phyloP scores from a whole-genome alignment of 2,329 filamentous ascomycete species.

The Emericellopsis cladophorae region DNA sequence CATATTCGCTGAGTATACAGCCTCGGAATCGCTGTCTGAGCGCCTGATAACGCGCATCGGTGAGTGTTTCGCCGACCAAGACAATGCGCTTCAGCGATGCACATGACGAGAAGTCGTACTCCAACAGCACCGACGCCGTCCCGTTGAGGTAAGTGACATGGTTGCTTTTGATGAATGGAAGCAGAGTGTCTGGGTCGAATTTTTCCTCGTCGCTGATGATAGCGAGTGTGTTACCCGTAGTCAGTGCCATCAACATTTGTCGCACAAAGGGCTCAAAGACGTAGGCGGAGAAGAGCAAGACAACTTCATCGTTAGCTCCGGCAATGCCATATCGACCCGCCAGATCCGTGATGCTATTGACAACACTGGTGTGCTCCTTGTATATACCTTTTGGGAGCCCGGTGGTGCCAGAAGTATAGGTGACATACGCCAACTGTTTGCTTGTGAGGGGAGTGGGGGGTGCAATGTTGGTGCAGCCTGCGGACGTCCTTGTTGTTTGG shows the following conservation, averaged over 20 bases:
- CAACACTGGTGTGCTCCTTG: conserved; percentile 4
- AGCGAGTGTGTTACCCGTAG: not conserved
- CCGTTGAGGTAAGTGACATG: conserved; percentile 2
- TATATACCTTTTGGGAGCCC: conserved; percentile 6
- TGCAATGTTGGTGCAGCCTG: not conserved
- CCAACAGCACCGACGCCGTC: conserved; percentile 2
- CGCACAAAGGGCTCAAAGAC: conserved; percentile 4
- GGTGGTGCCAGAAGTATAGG: conserved; percentile 6
- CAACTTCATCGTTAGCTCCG: not conserved
- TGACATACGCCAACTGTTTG: conserved; percentile 5
- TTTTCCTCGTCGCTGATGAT: conserved; percentile 4
- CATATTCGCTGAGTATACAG: not conserved
- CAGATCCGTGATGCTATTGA: not conserved
- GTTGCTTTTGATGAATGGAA: conserved; percentile 1
- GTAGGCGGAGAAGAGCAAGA: conserved; percentile 4
- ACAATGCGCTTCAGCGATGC: conserved; percentile 1
- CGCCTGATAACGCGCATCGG: not conserved
- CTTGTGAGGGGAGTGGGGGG: not conserved
- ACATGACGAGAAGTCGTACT: not conserved
- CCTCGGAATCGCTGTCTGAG: not conserved
- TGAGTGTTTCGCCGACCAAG: not conserved
- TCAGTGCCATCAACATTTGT: not conserved
- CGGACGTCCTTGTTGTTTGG: not conserved
- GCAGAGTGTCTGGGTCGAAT: conserved; percentile 1
- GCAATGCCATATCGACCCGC: conserved; percentile 2